These are phyloP conservation scores for Kodamaea neixiangensis DNA, from an alignment of 805 yeast species.

Conservation along the genomic window DNA sequence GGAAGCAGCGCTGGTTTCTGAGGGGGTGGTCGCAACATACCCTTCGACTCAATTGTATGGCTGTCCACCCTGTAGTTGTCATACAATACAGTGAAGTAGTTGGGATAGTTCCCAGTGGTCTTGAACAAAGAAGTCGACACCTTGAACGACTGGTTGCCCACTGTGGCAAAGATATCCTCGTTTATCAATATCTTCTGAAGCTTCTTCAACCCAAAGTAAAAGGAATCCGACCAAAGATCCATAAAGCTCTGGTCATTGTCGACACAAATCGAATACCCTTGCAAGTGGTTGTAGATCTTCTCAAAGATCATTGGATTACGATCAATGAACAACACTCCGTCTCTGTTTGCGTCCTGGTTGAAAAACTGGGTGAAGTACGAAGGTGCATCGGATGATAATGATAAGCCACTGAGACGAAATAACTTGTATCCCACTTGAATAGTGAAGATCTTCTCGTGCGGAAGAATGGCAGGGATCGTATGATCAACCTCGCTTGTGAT, in stretches of 20 bases:
- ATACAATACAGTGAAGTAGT: constrained; percentile 68
- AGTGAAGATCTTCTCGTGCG: constrained; percentile 68
- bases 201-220: constrained; percentile 65
- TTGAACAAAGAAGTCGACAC: constrained; percentile 57
- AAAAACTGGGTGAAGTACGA: constrained; percentile 83
- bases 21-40: constrained; percentile 77
- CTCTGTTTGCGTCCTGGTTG: constrained; percentile 36
- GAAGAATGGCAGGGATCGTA: constrained; percentile 53
- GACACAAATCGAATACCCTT: constrained; percentile 74
- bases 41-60: constrained; percentile 35
- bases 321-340: constrained; percentile 62
- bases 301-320: constrained; percentile 71
- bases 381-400: constrained; percentile 83
- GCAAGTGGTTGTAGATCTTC: constrained; percentile 68
- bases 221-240: constrained; percentile 66
- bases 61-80: constrained; percentile 51
- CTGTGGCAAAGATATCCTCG: constrained; percentile 56
- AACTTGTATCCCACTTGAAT: constrained; percentile 67
- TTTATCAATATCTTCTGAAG: constrained; percentile 50
- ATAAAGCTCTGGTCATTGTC: constrained; percentile 60
- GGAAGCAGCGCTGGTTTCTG: constrained; percentile 56
- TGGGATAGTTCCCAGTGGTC: constrained; percentile 71
- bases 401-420: constrained; percentile 77
- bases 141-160: constrained; percentile 63
- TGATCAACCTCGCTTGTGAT: constrained; percentile 36